Evolutionary conservation across 352 stramenopile genomes (phyloP).

Genomic region (Salisapilia sapeloensis): DNA sequence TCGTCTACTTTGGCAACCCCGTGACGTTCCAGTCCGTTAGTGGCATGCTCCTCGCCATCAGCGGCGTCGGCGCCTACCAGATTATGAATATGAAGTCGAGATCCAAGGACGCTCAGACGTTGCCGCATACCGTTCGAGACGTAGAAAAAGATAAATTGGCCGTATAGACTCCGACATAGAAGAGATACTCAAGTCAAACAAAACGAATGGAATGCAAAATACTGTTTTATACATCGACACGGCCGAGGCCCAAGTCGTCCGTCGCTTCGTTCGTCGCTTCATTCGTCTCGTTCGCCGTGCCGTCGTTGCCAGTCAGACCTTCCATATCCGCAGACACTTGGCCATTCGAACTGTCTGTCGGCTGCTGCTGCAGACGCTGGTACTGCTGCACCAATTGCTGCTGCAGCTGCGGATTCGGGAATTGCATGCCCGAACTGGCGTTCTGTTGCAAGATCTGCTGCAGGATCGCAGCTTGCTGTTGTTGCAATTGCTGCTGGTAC

Average conservation of each 20-base stretch:
- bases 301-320: too few species aligned
- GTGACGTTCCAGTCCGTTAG: slow-evolving; percentile 48
- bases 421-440: slow-evolving; percentile 38
- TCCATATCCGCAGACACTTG: too few species aligned
- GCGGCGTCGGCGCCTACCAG: slow-evolving; percentile 61
- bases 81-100: slow-evolving; percentile 60
- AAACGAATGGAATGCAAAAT: too few species aligned
- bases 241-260: too few species aligned
- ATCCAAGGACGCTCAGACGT: slow-evolving; percentile 12
- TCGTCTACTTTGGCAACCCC: slow-evolving; percentile 73
- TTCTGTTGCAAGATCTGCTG: slow-evolving; percentile 78
- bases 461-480: slow-evolving; percentile 78
- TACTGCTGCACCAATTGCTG: slow-evolving; percentile 84
- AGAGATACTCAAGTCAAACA: too few species aligned
- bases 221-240: too few species aligned
- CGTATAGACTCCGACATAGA: too few species aligned
- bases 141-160: not conserved
- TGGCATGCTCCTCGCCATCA: slow-evolving; percentile 57
- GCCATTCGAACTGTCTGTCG: too few species aligned
- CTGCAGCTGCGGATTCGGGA: slow-evolving; percentile 67
- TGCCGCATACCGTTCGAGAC: slow-evolving; percentile 31
- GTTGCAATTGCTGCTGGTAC: slow-evolving; percentile 79
- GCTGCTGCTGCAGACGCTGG: too few species aligned
- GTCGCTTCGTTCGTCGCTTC: too few species aligned
- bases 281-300: too few species aligned